Evolutionary conservation across 176 grass and related monocot species (phyloP), one percentile per base, ranked within the genome.

Genomic region (Neostapfia colusana): DNA sequence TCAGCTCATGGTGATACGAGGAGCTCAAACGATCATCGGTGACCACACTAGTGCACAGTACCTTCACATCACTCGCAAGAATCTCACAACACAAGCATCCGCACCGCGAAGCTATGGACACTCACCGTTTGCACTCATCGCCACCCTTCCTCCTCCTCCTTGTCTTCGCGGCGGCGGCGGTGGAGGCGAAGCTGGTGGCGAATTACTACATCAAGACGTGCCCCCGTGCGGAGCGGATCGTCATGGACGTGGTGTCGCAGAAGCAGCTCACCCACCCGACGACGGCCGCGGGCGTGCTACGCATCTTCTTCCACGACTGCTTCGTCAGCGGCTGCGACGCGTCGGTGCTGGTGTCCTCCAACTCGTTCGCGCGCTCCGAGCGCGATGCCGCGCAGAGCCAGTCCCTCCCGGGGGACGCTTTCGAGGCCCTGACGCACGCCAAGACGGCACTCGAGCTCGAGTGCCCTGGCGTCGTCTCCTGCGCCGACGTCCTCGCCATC

Each of bases 231-330:
- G 81, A 90, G 84, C 73, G 77, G 73, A 93, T 93, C 78, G 36
- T 93, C 2, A 79, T 85, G 13, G 87, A 90, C 57, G 84, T 81
- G 31, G 64, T 93, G 17, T 78, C 82, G n/a, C 67, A 65, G 69
- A 93, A 90, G 74, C 91, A 90, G 84, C 66, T 87, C 13, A 67
- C 73, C 3, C 85, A 87, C 84, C 31, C 91, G 28, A 93, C 91
- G 8, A 93, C 91, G 6, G 91, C 91, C 0, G 91, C 91, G 4
- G 91, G 84, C 1, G 80, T 89, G 28, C 91, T 93, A 63, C 91
- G 91, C 41, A 34, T 93, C 70, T 90, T 93, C 73, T 93, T 93
- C 81, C 87, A 93, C 69, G 91, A 93, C 69, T 93, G 91, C 81
- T 93, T 93, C 72, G 87, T 90, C 5, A 65, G 72, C 46, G 91